Base-by-base conservation (phyloP, 2,329 filamentous ascomycete species). In the Septoria linicola region DNA sequence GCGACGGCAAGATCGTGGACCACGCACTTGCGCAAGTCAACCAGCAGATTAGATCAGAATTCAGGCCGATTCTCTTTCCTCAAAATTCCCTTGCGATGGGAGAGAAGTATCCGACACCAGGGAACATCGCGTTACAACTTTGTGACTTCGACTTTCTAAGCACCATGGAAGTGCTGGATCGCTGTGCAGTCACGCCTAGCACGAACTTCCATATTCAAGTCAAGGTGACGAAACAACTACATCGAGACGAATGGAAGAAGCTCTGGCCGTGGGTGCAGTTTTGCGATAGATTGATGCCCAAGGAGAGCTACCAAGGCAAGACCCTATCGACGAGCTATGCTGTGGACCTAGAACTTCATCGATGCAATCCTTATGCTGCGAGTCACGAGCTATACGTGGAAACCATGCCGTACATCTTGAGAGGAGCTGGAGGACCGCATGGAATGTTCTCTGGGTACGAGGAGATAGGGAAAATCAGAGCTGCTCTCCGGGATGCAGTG, bases 211-310 rank as follows among this genome's bases (percentile, higher is more conserved):
- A 50, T 1, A 40, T 58, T 14, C 32, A 51, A 21, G 39, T 48
- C 3, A 16, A 43, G n/a, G 45, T 58, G 6, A 50, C 55, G 7
- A 52, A 54, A n/a, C 55, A 54, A 23, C 25, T 55, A 8, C 25
- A 32, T 44, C 52, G 55, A 14, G 41, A 36, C 14, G 51, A 52
- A 2, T 58, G 51, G 51, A 36, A 46, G 21, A 53, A 44, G 6
- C n/a, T 57, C 1, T 57, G 55, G 55, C 46, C 51, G 3, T 57
- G 55, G 55, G 40, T 54, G 3, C 41, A 52, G 25, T 53, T 49
- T 8, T 53, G 55, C 42, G 49, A 58, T 23, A 25, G 4, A 2
- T 30, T 51, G 13, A 31, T 57, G 47, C n/a, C 42, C 7, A 46
- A 53, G 30, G 42, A 44, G 23, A 31, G 25, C 4, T 37, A 13